Conservation (phyloP, 2,329 filamentous ascomycete species). For the Dactylonectria macrodidyma region DNA sequence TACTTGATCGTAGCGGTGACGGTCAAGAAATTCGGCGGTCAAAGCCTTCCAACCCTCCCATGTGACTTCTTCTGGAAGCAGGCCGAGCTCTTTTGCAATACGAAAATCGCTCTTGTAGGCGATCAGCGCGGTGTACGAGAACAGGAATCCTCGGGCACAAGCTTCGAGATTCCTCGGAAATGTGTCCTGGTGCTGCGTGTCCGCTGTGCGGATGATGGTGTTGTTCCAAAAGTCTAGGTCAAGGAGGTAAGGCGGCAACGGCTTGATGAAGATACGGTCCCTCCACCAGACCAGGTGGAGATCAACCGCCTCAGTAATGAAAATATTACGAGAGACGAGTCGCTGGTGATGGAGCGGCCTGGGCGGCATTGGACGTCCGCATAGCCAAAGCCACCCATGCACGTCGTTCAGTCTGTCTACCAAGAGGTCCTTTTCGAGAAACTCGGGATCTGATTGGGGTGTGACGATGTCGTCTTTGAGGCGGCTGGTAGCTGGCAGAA, state of each 20-base stretch:
- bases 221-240: background rate
- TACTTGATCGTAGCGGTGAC: conserved; percentile 24
- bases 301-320: background rate
- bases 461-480: no score
- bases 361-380: no score
- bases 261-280: background rate
- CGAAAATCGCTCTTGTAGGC: conserved; percentile 21
- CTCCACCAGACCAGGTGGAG: background rate
- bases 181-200: no score
- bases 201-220: no score
- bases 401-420: background rate
- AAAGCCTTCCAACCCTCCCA: conserved; percentile 20
- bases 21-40: conserved; percentile 12
- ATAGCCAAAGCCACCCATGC: background rate
- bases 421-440: no score
- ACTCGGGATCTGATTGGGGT: no score
- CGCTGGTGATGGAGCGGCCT: background rate
- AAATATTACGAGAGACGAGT: background rate
- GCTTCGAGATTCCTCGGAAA: no score
- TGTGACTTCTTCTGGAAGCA: conserved; percentile 22
- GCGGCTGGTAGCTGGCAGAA: no score
- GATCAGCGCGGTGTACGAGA: conserved; percentile 24
- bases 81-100: conserved; percentile 8
- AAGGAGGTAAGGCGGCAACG: background rate
- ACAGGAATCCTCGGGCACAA: conserved; percentile 14